Evolutionary conservation across 2,329 filamentous ascomycete species (phyloP), one percentile per base, ranked within the genome.

Genomic region (Ophiocordyceps camponoti-leonardi): DNA sequence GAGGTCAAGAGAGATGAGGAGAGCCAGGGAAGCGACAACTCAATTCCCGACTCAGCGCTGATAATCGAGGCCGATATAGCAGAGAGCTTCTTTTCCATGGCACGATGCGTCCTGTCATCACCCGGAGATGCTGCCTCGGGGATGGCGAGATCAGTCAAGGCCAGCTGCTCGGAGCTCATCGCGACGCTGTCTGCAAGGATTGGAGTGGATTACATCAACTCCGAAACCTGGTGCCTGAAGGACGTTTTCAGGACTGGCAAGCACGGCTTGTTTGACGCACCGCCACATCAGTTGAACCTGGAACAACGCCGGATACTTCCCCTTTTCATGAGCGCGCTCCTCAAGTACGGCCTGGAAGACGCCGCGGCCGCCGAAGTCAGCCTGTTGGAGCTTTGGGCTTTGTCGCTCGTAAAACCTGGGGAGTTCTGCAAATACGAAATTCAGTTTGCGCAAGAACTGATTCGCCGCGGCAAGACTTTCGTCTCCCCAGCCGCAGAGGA

Each of bases 381-480:
- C 10, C 53, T 71, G 11, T 58, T 69, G 5, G 67, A 72, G 39
- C 56, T 77, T n/a, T 78, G 76, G 69, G 51, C 73, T 40, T 53
- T 69, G 19, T 65, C 68, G 8, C 59, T 79, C 42, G 64, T 69
- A 40, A 74, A 73, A 51, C 73, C 76, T 5, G 58, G 52, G 3
- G 53, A 58, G 39, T 65, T 61, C 20, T 49, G 75, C 14, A 61
- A 56, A 6, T 72, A 72, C 50, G 72, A 77, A 52, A 66, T 67
- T 48, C 61, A 63, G 20, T 61, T 79, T 6, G 72, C 67, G 5
- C 62, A 67, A 46, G 59, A 67, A 26, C 56, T 77, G 43, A 60
- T 64, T 47, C 57, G 55, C 7, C 64, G 62, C 35, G 60, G 61
- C 2, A 58, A 68, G 19, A 58, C 60, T 0, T 73, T 71, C 50